Evolutionary conservation across 2,329 filamentous ascomycete genomes (phyloP), one percentile per base, ranked within the genome.

Genomic region (Colletotrichum sp.): DNA sequence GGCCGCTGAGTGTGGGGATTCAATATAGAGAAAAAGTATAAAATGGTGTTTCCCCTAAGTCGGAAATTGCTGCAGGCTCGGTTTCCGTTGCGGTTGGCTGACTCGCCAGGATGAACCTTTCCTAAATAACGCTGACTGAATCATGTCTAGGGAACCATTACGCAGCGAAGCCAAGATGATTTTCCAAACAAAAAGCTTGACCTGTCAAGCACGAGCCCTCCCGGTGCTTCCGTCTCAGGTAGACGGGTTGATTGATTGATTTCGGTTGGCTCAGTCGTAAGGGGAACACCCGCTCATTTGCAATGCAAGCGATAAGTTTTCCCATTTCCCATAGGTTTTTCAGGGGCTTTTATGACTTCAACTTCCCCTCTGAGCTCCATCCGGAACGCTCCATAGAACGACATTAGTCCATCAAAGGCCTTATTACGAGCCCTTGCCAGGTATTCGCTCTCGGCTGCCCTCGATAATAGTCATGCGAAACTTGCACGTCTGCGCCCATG

Each of bases 11-110:
- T 28, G 36, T 72, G 71, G 60, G 36, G 15, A n/a, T 18, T 52
- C 61, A 61, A 71, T 71, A 61, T 71, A 36, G 5, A 18, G 30
- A 15, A 21, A 71, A 74, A 74, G 72, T 66, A 58, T 74, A 71
- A 74, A 66, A 30, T 57, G 60, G n/a, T 15, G 34, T 61, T 48
- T 28, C 21, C n/a, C 21, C 32, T 13, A 21, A 71, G 18, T 55
- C 34, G 72, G 67, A 74, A 74, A 74, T 74, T 71, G 16, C 60
- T 24, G 48, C 12, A 12, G 34, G n/a, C 58, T 65, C 67, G 12
- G 58, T 21, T 38, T 28, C 2, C 32, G 18, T 30, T 58, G 58
- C 15, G 28, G 61, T 58, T 58, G 28, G 43, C 67, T 43, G 32
- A 65, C 32, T 57, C 32, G 72, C 72, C 28, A 30, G 72, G 72